Percentiles rank a stretch among this genome's conserved stretches.
Conservation (phyloP, 306 rosid genomes). For the Sicyos baderoa region DNA sequence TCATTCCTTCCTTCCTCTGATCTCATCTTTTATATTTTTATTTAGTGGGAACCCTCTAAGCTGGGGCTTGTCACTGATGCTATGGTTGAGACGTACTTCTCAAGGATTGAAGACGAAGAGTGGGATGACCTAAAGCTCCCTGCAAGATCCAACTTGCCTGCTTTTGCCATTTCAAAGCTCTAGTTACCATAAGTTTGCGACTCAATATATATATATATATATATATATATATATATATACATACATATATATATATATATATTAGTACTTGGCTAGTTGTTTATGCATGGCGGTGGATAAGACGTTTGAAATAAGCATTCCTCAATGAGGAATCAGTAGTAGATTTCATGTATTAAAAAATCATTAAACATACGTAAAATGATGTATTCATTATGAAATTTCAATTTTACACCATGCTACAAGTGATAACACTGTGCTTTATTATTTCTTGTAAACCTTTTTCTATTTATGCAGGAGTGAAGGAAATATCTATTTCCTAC, state of each 20-base stretch:
- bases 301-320: neutral
- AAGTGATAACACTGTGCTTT: neutral
- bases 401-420: neutral
- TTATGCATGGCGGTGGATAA: neutral
- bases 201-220: neutral
- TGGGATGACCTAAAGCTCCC: slow-evolving; percentile 80
- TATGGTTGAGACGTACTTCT: slow-evolving; percentile 40
- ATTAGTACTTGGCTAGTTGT: slow-evolving; percentile 7
- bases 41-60: slow-evolving; percentile 59
- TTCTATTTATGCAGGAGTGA: neutral
- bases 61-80: slow-evolving; percentile 45
- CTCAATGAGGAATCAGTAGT: neutral
- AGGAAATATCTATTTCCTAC: neutral
- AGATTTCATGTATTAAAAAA: slow-evolving; percentile 1
- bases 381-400: slow-evolving; percentile 1
- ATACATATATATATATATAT: neutral
- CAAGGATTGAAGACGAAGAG: slow-evolving; percentile 48
- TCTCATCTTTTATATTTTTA: neutral
- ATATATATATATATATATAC: neutral
- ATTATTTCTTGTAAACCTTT: slow-evolving; percentile 6
- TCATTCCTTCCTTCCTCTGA: neutral
- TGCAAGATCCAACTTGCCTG: slow-evolving; percentile 57
- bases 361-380: neutral
- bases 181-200: slow-evolving; percentile 20
- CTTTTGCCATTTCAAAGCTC: slow-evolving; percentile 65